Conservation (phyloP, 192 early-diverging fungal genomes). For the Rhizophlyctis rosea region DNA sequence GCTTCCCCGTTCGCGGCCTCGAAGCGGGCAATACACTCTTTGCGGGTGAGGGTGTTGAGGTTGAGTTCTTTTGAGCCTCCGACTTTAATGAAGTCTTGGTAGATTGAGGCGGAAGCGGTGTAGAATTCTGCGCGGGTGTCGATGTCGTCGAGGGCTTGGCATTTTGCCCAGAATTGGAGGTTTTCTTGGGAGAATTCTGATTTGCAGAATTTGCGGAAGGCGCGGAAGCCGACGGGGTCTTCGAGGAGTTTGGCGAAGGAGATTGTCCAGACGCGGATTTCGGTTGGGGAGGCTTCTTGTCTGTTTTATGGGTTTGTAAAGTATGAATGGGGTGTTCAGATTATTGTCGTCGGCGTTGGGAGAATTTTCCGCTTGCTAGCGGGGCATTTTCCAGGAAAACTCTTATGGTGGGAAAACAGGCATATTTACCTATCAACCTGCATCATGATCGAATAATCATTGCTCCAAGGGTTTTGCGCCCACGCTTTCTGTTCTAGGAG, state of each 20-base stretch:
- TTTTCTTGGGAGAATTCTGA: constrained; percentile 37
- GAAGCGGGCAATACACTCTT: constrained; percentile 24
- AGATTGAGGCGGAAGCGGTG: constrained; percentile 20
- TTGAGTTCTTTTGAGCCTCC: constrained; percentile 38
- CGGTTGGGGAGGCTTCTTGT: constrained; percentile 23
- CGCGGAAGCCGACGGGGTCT: constrained; percentile 34
- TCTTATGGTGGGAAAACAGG: too few species aligned
- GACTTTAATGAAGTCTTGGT: constrained; percentile 39
- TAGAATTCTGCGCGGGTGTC: constrained; percentile 28
- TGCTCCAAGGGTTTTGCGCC: constrained; percentile 31
- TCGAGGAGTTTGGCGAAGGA: constrained; percentile 32
- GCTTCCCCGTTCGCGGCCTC: constrained; percentile 7
- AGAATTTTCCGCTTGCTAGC: too few species aligned
- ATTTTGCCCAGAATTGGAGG: constrained; percentile 32
- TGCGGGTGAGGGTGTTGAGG: constrained; percentile 31
- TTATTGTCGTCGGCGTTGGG: not conserved
- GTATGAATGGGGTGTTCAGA: not conserved
- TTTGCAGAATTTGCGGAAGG: constrained; percentile 30
- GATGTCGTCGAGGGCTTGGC: constrained; percentile 28
- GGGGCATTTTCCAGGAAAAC: not conserved
- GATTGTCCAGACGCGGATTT: constrained; percentile 34
- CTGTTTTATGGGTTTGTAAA: constrained; percentile 7
- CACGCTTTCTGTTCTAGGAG: constrained; percentile 17
- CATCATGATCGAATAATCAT: constrained; percentile 28
- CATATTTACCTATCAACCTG: too few species aligned